Conservation (phyloP, 345 rosid species). For the Heritiera littoralis region DNA sequence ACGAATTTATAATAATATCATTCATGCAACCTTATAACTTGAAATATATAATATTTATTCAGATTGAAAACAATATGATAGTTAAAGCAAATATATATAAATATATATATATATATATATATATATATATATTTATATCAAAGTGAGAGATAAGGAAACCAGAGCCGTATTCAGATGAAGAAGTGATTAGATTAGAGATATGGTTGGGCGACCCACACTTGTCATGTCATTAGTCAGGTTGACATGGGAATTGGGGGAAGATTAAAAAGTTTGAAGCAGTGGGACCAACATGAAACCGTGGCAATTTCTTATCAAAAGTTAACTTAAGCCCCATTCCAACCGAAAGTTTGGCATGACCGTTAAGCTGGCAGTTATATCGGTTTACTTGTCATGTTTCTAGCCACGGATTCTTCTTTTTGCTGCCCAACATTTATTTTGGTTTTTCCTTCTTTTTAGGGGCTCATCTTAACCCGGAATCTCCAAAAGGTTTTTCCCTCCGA, state of each 20-base stretch:
- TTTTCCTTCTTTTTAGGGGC: background rate
- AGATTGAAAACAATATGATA: background rate
- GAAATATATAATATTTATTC: background rate
- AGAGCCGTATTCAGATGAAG: background rate
- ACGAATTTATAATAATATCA: too few relatives aligned
- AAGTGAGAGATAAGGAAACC: background rate
- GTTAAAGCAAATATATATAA: background rate
- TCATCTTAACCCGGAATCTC: background rate
- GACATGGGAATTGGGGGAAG: background rate
- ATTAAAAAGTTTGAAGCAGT: background rate
- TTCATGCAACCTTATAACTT: background rate
- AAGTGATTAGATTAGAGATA: background rate
- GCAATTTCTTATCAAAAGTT: slow-evolving; percentile 3
- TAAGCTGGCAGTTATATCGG: slow-evolving; percentile 43
- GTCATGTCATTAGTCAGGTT: background rate
- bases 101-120: too few relatives aligned
- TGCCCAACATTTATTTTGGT: background rate
- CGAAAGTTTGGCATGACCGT: slow-evolving; percentile 27
- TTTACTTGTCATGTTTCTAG: slow-evolving; percentile 16
- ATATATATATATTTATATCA: background rate
- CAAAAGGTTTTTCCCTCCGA: background rate
- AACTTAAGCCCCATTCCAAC: background rate
- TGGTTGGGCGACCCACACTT: background rate
- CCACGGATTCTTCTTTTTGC: background rate
- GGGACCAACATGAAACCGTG: slow-evolving; percentile 7